Percentiles rank a stretch among this genome's conserved stretches.
Conservation (phyloP, 768 basidiomycete genomes). For the Chalciporus pseudorubinellus region DNA sequence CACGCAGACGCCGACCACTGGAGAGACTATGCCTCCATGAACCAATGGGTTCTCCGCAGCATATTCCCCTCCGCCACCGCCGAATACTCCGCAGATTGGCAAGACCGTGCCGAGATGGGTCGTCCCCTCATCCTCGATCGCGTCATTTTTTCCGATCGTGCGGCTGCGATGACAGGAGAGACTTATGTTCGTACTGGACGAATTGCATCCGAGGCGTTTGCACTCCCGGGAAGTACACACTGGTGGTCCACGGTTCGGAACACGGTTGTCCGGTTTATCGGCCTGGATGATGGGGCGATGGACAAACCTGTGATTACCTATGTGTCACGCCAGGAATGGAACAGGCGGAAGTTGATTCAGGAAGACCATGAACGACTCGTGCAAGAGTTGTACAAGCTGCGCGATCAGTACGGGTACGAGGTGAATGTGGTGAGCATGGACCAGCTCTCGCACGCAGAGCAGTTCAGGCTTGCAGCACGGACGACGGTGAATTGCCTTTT, state of each 20-base stretch:
- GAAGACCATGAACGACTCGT: constrained; percentile 81
- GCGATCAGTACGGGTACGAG: constrained; percentile 75
- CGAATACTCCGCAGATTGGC: constrained; percentile 84
- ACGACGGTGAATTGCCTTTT: constrained; percentile 65
- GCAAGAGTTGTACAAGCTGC: constrained; percentile 63
- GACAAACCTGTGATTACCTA: constrained; percentile 87
- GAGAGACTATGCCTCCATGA: constrained; percentile 92
- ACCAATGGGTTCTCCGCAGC: constrained; percentile 78
- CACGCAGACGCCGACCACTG: constrained; percentile 74
- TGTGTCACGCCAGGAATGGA: constrained; percentile 87
- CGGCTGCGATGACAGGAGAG: constrained; percentile 73
- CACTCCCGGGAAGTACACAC: constrained; percentile 66
- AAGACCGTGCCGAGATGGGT: constrained; percentile 68
- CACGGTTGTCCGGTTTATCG: constrained; percentile 71
- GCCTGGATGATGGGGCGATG: constrained; percentile 48
- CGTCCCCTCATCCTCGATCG: constrained; percentile 79
- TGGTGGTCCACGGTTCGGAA: constrained; percentile 86
- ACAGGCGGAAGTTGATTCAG: constrained; percentile 72
- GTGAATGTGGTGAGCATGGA: constrained; percentile 87
- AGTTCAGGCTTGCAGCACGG: constrained; percentile 74
- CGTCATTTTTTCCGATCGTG: constrained; percentile 84
- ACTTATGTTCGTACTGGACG: constrained; percentile 71
- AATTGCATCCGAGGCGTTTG: constrained; percentile 72
- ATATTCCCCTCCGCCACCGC: constrained; percentile 78
- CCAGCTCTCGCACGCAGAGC: constrained; percentile 74